These are phyloP conservation scores for Penicillium sclerotigenum DNA, from an alignment of 2,329 filamentous ascomycete species.

Conservation along the genomic window DNA sequence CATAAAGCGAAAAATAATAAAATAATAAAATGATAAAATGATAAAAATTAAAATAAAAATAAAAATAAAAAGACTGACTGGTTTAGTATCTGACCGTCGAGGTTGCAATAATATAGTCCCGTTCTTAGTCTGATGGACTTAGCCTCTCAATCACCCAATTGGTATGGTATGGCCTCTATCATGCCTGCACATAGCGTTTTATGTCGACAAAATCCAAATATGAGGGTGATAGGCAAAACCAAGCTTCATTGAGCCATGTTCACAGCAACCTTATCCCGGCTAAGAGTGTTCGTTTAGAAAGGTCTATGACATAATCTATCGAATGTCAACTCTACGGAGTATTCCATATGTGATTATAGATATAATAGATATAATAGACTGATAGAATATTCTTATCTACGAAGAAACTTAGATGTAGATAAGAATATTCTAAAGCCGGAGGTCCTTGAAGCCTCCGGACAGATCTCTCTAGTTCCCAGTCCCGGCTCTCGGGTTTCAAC, in stretches of 20 bases:
- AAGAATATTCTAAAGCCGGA: too few species aligned
- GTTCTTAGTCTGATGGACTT: not conserved
- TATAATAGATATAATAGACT: not conserved
- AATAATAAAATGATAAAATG: too few species aligned
- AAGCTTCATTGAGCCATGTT: slow-evolving; percentile 3
- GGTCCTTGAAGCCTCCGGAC: not conserved
- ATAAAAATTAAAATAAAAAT: too few species aligned
- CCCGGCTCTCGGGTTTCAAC: slow-evolving; percentile 1
- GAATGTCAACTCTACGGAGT: not conserved
- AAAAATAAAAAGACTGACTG: not conserved
- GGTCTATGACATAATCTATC: not conserved
- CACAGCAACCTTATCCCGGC: not conserved
- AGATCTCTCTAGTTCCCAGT: not conserved
- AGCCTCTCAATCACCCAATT: not conserved
- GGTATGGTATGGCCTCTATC: not conserved
- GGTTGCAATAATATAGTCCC: not conserved
- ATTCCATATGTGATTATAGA: not conserved
- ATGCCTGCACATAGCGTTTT: not conserved
- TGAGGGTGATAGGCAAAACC: not conserved
- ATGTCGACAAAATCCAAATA: not conserved
- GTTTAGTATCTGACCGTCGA: not conserved
- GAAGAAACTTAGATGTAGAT: too few species aligned
- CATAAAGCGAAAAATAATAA: not conserved
- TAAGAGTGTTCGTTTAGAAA: not conserved
- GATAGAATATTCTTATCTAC: not conserved